These are phyloP conservation scores for Bimuria novae-zelandiae DNA, from an alignment of 2,329 filamentous ascomycete species.

Conservation along the genomic window DNA sequence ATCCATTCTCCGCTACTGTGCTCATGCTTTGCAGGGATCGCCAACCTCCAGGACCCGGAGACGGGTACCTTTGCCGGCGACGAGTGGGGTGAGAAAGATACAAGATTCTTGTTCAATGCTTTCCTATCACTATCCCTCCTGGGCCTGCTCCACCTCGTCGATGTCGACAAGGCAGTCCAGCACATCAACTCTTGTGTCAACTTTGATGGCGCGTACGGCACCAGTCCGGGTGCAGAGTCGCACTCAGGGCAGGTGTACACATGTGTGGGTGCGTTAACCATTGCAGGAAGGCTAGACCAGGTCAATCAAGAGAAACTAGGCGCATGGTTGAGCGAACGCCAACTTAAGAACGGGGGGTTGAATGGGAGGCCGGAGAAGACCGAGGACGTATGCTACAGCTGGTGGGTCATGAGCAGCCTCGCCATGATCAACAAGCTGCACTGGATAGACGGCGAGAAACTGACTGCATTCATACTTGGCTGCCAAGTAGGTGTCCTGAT, in stretches of 20 bases:
- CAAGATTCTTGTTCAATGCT: slow-evolving; percentile 88
- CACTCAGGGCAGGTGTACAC: slow-evolving; percentile 96
- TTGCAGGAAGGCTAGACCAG: slow-evolving; percentile 79
- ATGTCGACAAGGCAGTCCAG: slow-evolving; percentile 78
- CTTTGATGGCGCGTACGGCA: slow-evolving; percentile 92
- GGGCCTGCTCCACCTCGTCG: slow-evolving; percentile 70
- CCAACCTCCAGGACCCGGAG: slow-evolving; percentile 75
- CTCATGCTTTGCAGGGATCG: slow-evolving; percentile 65
- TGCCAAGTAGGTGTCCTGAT: slow-evolving; percentile 66
- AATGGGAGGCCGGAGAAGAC: slow-evolving; percentile 95
- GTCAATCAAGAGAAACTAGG: slow-evolving; percentile 82
- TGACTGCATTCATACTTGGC: slow-evolving; percentile 79
- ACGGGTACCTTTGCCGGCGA: slow-evolving; percentile 92
- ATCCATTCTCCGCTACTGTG: slow-evolving; percentile 12
- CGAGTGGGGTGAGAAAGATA: slow-evolving; percentile 96
- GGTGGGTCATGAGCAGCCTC: slow-evolving; percentile 95
- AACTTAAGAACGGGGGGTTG: slow-evolving; percentile 82
- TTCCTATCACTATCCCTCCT: slow-evolving; percentile 89
- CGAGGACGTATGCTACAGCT: slow-evolving; percentile 97
- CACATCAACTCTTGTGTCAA: slow-evolving; percentile 85
- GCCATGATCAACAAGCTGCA: slow-evolving; percentile 85
- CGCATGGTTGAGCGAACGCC: slow-evolving; percentile 90
- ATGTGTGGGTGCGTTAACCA: slow-evolving; percentile 83
- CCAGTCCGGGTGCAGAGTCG: slow-evolving; percentile 86
- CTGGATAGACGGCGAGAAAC: slow-evolving; percentile 87